These are phyloP conservation scores for Ustilago lituana DNA, from an alignment of 1,284 basidiomycete genomes.

Conservation along the genomic window DNA sequence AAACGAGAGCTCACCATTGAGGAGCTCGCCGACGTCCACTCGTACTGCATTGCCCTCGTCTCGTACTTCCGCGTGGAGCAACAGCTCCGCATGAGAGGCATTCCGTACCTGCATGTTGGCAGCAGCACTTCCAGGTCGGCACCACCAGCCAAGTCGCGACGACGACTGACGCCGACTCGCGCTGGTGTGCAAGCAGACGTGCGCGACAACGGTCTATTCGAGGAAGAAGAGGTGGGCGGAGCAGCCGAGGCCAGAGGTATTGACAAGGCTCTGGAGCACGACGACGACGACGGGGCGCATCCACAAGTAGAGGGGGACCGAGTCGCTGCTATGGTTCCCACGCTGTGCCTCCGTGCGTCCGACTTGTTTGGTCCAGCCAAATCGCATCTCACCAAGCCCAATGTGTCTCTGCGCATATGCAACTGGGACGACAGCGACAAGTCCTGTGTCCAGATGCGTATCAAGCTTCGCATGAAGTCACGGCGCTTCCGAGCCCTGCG, in stretches of 20 bases:
- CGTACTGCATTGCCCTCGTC: conserved; percentile 78
- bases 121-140: conserved; percentile 68
- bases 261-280: background rate
- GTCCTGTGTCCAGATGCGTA: conserved; percentile 71
- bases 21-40: conserved; percentile 50
- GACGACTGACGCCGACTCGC: background rate
- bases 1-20: conserved; percentile 35
- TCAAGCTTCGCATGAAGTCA: conserved; percentile 73
- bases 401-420: conserved; percentile 84
- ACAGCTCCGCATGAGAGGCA: conserved; percentile 82
- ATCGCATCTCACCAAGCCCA: conserved; percentile 84
- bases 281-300: conserved; percentile 70
- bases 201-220: conserved; percentile 30
- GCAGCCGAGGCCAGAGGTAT: background rate
- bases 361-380: conserved; percentile 82
- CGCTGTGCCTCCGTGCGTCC: conserved; percentile 80
- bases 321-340: conserved; percentile 78
- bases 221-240: conserved; percentile 12
- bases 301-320: background rate
- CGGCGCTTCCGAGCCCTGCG: conserved; percentile 31
- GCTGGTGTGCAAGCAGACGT: conserved; percentile 3
- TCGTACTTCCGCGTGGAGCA: conserved; percentile 86
- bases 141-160: conserved; percentile 24
- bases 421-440: conserved; percentile 88
- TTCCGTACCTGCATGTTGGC: conserved; percentile 80